Evolutionary conservation across 345 rosid genomes (phyloP).

Genomic region (Eucalyptus caleyi): DNA sequence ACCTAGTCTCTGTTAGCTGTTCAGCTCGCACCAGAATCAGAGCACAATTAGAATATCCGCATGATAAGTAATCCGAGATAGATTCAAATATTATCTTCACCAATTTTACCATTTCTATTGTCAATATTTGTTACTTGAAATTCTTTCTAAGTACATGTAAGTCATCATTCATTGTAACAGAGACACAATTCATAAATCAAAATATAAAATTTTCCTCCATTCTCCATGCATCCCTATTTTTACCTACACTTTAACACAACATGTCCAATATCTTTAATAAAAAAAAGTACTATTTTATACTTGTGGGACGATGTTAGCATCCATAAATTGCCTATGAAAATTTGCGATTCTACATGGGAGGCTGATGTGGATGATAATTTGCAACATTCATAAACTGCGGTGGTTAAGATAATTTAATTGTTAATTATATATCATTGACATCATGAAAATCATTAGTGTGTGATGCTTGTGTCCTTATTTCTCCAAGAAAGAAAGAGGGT

Average conservation of each 20-base stretch:
- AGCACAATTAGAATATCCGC: neutral
- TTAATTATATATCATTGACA: neutral
- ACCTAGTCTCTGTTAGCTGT: too few species aligned
- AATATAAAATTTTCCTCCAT: neutral
- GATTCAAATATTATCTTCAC: neutral
- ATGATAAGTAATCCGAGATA: too few species aligned
- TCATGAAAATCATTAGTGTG: neutral
- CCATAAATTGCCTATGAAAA: neutral
- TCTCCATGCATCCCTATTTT: neutral
- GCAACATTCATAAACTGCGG: neutral
- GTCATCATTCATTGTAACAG: neutral
- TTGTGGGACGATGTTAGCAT: neutral
- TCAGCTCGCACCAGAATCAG: too few species aligned
- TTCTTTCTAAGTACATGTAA: neutral
- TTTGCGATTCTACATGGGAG: neutral
- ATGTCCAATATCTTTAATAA: neutral
- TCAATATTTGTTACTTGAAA: neutral
- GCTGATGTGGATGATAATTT: neutral
- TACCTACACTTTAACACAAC: neutral
- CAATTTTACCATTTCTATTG: too few species aligned
- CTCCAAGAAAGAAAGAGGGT: neutral
- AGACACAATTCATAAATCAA: neutral
- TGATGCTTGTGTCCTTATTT: neutral
- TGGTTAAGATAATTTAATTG: neutral
- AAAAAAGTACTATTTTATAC: neutral